Percentiles rank a stretch among this genome's conserved stretches.
phyloP scores from a whole-genome alignment of 371 early-diverging fungal species.

The Conidiobolus incongruus region DNA sequence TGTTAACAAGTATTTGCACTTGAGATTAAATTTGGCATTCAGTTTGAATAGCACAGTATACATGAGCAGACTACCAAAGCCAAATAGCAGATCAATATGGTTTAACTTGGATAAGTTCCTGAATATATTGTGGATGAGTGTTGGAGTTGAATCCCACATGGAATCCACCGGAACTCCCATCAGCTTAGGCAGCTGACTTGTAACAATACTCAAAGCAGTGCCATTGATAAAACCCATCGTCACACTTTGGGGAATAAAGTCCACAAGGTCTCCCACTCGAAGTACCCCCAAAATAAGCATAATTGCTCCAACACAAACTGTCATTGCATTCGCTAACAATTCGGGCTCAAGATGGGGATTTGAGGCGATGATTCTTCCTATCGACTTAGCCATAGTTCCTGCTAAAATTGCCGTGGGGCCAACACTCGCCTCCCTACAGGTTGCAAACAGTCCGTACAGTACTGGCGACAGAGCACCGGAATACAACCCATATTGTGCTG shows the following conservation, averaged over 20 bases:
- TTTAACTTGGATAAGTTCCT: background rate
- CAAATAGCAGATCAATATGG: background rate
- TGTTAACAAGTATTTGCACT: background rate
- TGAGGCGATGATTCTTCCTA: background rate
- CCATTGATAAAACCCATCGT: constrained; percentile 56
- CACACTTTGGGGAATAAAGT: constrained; percentile 60
- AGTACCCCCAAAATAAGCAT: constrained; percentile 45
- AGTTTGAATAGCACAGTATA: background rate
- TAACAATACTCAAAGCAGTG: constrained; percentile 45
- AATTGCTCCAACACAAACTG: constrained; percentile 32
- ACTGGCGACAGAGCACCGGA: constrained; percentile 38
- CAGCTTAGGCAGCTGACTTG: constrained; percentile 44
- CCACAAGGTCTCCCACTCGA: constrained; percentile 64
- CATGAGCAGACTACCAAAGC: background rate
- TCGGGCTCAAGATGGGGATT: background rate
- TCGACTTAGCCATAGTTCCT: background rate
- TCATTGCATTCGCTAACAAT: constrained; percentile 18
- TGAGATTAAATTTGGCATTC: background rate
- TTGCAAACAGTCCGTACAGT: constrained; percentile 50
- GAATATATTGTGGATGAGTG: background rate
- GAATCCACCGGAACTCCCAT: constrained; percentile 40
- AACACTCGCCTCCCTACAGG: constrained; percentile 61
- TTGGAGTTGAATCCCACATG: constrained; percentile 7
- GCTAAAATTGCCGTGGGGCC: constrained; percentile 65
- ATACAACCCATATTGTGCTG: constrained; percentile 70